Base-by-base conservation (phyloP, 352 stramenopile genomes). In the Globisporangium cederbergense region DNA sequence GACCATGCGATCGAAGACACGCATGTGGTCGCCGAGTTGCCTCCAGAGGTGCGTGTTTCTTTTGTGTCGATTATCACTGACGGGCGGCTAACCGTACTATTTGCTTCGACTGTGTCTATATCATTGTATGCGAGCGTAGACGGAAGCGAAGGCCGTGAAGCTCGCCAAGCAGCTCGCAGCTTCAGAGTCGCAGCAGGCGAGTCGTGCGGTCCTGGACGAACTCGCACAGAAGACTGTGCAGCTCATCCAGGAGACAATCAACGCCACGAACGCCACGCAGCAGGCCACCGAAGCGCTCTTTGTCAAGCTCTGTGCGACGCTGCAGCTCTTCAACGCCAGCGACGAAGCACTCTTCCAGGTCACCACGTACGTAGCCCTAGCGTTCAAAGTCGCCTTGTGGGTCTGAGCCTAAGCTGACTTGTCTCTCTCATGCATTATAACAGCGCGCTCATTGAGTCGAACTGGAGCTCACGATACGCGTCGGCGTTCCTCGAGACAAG, bases 401-500 rank as follows among this genome's bases (percentile, higher is more conserved):
- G 25, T 28, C 25, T 28, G 25, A 28, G 25, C 25, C 25, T 28
- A 34, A 45, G 46, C 32, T 20, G 16, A 72, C 43, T 56, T 45
- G 7, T 18, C 6, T n/a, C 18, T 42, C 25, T 28, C 25, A 28
- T 28, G 2, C 25, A 28, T 2, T 28, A 28, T 28, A 28, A 10
- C 28, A 93, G 79, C 43, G 66, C 71, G 8, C 59, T 93, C 9
- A 75, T 91, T 45, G 77, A 86, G 11, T 76, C 77, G 18, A 91
- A 81, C 46, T 91, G 82, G 77, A 90, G 84, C 47, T 89, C 81
- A 18, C 78, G 76, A 11, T 90, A 90, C 63, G 81, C 84, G 2
- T 68, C 70, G 0, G 69, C 88, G 22, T 93, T 86, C 43, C 64
- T 93, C 10, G 67, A 79, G 47, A 75, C 79, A 5, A 83, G 68